Evolutionary conservation across 345 rosid species (phyloP), one percentile per base, ranked within the genome.

Genomic region (Cardamine resedifolia): DNA sequence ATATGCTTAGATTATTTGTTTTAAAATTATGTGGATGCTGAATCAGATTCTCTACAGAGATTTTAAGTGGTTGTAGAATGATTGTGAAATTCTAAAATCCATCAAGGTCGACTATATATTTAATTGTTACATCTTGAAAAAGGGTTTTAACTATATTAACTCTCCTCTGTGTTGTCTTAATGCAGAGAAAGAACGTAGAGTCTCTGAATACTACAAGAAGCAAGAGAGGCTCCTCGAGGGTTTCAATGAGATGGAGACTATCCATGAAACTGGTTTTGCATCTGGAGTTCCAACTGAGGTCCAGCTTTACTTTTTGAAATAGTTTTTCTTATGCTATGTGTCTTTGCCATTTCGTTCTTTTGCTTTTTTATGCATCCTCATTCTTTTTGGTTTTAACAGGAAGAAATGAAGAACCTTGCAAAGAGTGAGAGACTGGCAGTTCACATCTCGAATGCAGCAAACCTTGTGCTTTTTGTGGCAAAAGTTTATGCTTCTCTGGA

Each of bases 171-270:
- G 44, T 56, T 56, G 18, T 76, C 10, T 31, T 14, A 26, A 63
- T 64, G 63, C 4, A 89, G 94, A 72, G 66, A 89, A 86, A 67
- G 82, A 88, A 61, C 79, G 85, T 39, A 88, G 80, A 87, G 86
- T 92, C 10, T 83, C 87, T 10, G 96, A 89, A 60, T 92, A 92
- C 73, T 92, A 92, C 84, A 79, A 88, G 81, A 88, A 83, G 77
- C 98, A 92, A 79, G 94, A 86, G 71, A 83, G 83, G 64, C 90
- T 92, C 23, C 91, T 89, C 9, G 87, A 83, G 70, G 92, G 90
- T 23, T 91, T 79, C 66, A 83, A 82, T 70, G 97, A 89, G 78
- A 88, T 92, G 97, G 87, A 92, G 71, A 74, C 90, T 66, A 82
- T 92, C 78, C 79, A 77, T 11, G 89, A 92, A 57, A 62, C 74